A percentile compares a stretch with the other conserved stretches of the same genome.
Evolutionary conservation across 2,329 filamentous ascomycete genomes (phyloP).

Genomic region (Fusarium siculi): DNA sequence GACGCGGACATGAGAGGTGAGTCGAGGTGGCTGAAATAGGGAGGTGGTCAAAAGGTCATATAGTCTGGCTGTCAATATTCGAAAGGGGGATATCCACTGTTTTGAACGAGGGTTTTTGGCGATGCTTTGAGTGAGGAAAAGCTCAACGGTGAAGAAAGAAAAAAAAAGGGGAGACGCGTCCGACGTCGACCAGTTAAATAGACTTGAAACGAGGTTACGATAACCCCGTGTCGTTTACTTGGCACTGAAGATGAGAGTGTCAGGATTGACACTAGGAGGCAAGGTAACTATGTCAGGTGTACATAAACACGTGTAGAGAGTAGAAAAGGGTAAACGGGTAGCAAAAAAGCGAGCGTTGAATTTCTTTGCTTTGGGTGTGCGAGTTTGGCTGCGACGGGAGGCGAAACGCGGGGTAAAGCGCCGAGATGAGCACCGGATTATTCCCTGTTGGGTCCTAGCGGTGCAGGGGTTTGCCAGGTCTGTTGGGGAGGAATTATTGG

Average conservation of each 20-base stretch:
- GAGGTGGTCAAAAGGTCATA: not conserved
- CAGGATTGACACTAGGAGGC: slow-evolving; percentile 3
- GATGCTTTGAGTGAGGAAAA: not conserved
- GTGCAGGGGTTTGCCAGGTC: not conserved
- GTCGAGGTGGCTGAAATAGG: not conserved
- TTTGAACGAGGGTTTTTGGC: slow-evolving; percentile 1
- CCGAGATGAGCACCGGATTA: slow-evolving; percentile 27
- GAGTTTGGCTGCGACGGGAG: slow-evolving; percentile 6
- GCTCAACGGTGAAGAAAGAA: not conserved
- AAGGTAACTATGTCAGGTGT: not conserved
- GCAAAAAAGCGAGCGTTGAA: slow-evolving; percentile 18
- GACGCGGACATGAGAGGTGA: slow-evolving; percentile 25
- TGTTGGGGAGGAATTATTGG: slow-evolving; percentile 19
- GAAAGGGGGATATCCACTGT: slow-evolving; percentile 6
- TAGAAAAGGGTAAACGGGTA: not conserved
- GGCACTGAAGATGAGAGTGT: not conserved
- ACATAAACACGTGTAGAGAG: not conserved
- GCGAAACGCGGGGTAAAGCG: slow-evolving; percentile 33
- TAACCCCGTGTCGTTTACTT: slow-evolving; percentile 4
- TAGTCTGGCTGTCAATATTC: not conserved
- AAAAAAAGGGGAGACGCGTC: slow-evolving; percentile 4
- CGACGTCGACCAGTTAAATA: slow-evolving; percentile 38
- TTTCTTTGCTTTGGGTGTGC: slow-evolving; percentile 6
- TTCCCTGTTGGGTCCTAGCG: slow-evolving; percentile 23
- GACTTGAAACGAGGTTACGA: not conserved